A percentile compares a stretch with the other conserved stretches of the same genome.
These are phyloP conservation scores for Lentinula edodes DNA, from an alignment of 768 basidiomycete genomes.

Conservation along the genomic window DNA sequence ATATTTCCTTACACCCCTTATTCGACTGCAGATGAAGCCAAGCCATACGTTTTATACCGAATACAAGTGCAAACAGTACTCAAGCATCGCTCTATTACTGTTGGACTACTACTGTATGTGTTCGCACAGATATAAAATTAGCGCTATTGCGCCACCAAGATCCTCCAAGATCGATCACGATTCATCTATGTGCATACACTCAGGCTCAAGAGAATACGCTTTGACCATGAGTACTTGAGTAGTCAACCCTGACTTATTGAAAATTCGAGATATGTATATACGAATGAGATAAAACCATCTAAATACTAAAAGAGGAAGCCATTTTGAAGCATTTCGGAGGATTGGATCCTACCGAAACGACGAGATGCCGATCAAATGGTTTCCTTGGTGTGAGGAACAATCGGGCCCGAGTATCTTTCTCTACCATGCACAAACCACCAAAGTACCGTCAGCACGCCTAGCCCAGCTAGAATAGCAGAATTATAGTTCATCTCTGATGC, in stretches of 20 bases:
- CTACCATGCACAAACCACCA: conserved; percentile 12
- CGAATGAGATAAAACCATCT: no score
- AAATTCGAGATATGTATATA: no score
- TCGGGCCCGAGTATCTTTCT: conserved; percentile 8
- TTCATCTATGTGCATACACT: neutral
- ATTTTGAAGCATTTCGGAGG: no score
- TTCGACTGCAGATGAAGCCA: no score
- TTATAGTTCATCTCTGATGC: conserved; percentile 10
- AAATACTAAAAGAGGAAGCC: no score
- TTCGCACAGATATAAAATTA: no score
- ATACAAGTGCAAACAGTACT: no score
- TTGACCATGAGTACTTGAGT: neutral
- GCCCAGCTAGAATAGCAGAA: conserved; percentile 11
- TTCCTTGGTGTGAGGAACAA: conserved; percentile 9
- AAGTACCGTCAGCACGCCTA: conserved; percentile 4
- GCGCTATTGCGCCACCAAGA: neutral
- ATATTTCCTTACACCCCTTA: no score
- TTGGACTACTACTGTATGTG: no score
- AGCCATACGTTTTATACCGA: no score
- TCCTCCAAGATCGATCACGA: neutral
- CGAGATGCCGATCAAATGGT: neutral
- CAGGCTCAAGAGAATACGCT: neutral
- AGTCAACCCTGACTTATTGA: no score
- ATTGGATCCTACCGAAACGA: neutral
- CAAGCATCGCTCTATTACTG: no score